Evolutionary conservation across 176 grass and related monocot species (phyloP).

Genomic region (Paspalum notatum): DNA sequence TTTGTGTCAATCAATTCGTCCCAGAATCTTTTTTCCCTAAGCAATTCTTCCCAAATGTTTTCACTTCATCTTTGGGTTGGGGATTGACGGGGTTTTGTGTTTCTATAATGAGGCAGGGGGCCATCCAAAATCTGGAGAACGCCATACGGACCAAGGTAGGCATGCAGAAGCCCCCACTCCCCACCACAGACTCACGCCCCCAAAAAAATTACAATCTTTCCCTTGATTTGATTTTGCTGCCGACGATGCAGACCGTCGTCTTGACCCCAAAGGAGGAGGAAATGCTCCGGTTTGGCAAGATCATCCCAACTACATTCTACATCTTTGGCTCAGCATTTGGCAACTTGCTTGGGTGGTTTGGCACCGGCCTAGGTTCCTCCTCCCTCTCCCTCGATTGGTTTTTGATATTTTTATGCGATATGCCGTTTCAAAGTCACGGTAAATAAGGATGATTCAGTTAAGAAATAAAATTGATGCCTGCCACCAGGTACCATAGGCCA

Average conservation of each 20-base stretch:
- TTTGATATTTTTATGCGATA: neutral
- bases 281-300: neutral
- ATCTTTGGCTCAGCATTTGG: neutral
- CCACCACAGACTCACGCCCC: neutral
- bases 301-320: neutral
- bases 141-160: conserved; percentile 2
- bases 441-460: neutral
- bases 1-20: neutral
- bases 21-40: neutral
- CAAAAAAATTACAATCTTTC: neutral
- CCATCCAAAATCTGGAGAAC: neutral
- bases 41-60: neutral
- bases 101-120: neutral
- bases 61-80: neutral
- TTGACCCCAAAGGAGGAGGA: neutral
- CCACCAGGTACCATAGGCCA: neutral
- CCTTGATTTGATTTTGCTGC: neutral
- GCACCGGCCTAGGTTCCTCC: neutral
- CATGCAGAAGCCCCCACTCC: neutral
- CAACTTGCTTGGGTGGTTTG: neutral
- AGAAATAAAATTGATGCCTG: neutral
- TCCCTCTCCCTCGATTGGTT: neutral
- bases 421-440: neutral
- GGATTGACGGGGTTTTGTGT: neutral
- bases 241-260: neutral